Base-by-base conservation (phyloP, 331 rosid species). In the Rosa hybrid region DNA sequence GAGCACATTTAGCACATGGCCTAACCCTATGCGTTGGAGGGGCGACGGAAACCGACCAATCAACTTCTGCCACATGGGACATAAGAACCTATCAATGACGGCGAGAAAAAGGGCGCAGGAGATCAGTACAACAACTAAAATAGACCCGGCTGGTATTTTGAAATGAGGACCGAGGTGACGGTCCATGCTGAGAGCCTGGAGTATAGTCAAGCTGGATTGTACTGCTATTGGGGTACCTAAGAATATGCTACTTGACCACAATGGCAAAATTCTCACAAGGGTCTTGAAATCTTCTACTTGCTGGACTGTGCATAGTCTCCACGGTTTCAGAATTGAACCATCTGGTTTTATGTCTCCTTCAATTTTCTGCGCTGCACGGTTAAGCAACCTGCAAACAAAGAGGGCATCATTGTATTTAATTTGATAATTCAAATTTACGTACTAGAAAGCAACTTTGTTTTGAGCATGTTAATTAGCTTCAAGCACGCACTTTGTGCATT, bases 171-270 rank as follows among this genome's bases (percentile, higher is more conserved):
- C 92, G 7, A 93, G 25, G 17, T 84, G 83, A 78, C 91, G 90
- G 75, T 93, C 90, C 91, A 79, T 87, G 64, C 80, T 77, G 65
- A 93, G 78, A 30, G 93, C 92, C 80, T 93, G 94, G 12, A 93
- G 91, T 74, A 89, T 50, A 51, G 86, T 74, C 50, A 90, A 75
- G 85, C 93, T 87, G 42, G 13, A n/a, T 62, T 68, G 93, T 56
- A 91, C 30, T 60, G 63, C 90, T 20, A 88, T 68, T 68, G 94
- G 94, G 53, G 82, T 86, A 7, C 63, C 2, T 34, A 88, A 69
- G 83, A 91, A 86, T 54, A 91, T 81, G 7, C 84, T 45, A 6
- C 90, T 56, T 23, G 84, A 80, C 92, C 88, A 87, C 0, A 91
- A 21, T 71, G 94, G 92, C 8, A 87, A 8, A 12, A 89, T 86